Base-by-base conservation (phyloP, 192 early-diverging fungal genomes). In the Chytriomyces hyalinus region DNA sequence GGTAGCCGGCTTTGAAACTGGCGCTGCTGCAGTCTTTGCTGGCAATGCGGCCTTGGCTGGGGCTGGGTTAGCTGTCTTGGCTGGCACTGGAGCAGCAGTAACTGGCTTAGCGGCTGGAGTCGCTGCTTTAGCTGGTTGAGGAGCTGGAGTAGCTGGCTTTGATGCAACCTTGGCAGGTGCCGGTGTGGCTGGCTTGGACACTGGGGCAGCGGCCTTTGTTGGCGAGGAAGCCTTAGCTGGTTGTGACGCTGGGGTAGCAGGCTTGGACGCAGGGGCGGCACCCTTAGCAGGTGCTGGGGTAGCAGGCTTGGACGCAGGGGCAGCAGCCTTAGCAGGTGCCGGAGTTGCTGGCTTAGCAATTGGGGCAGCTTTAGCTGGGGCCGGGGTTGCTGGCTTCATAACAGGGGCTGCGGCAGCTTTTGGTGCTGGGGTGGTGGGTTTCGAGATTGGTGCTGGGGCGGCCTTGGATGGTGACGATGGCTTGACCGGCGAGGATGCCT, bases 401-500 rank as follows among this genome's bases (percentile, higher is more conserved):
- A 13, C 47, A 20, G 73, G 73, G 22, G 73, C 73, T 1, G 53
- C 57, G n/a, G 51, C 70, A 22, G 72, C 61, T 49, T 74, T 74
- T 10, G 72, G 46, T 20, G 72, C 69, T 8, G 13, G 13, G 15
- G 72, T 49, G 17, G 72, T 24, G 49, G 53, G 64, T 46, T n/a
- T 57, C 2, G 73, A 53, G 3, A 15, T 15, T 6, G n/a, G 13
- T 20, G 47, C 67, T 17, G 67, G 47, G 3, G 26, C 47, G 13
- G 73, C 51, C 7, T 49, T 57, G n/a, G 72, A 3, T n/a, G 53
- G 13, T 2, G 20, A 20, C 4, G 72, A 36, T 26, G 46, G 46
- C 17, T 10, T 74, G 3, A 15, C 24, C 3, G 63, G 17, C 13
- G 57, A 28, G 17, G 53, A 6, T 47, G 64, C 49, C 20, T 28